Evolutionary conservation across 2,329 filamentous ascomycete species (phyloP).

Genomic region (Botrytis fabae): DNA sequence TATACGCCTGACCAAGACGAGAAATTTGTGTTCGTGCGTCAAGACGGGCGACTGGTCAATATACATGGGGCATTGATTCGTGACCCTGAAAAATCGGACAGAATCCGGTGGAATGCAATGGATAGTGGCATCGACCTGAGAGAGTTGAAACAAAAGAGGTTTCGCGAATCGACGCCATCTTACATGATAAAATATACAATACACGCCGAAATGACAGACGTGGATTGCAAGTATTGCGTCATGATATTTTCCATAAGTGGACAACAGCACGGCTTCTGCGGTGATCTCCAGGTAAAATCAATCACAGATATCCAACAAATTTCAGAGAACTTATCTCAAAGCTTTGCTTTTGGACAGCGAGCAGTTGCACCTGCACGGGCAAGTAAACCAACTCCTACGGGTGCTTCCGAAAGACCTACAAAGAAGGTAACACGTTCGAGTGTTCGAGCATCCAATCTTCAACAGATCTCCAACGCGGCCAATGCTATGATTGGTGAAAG

Average conservation of each 20-base stretch:
- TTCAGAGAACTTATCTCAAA: constrained; percentile 2
- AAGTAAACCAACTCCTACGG: neutral
- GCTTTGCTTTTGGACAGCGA: neutral
- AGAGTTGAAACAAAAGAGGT: neutral
- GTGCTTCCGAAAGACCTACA: neutral
- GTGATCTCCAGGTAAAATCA: neutral
- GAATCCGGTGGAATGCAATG: neutral
- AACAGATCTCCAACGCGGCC: neutral
- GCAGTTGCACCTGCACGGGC: neutral
- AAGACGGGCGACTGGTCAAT: neutral
- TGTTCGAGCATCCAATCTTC: too few species aligned
- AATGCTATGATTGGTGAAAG: too few species aligned
- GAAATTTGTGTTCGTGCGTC: neutral
- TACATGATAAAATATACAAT: neutral
- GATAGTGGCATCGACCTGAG: neutral
- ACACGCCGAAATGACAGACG: neutral
- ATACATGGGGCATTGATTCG: neutral
- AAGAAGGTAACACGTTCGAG: neutral
- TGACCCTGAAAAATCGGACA: neutral
- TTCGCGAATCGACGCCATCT: neutral
- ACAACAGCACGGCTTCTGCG: neutral
- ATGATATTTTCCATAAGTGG: neutral
- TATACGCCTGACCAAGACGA: neutral
- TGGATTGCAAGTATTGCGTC: neutral
- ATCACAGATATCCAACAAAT: constrained; percentile 2